Evolutionary conservation across 73 alveolate species (phyloP), one percentile per base, ranked within the genome.

Genomic region (Paramecium primaurelia): DNA sequence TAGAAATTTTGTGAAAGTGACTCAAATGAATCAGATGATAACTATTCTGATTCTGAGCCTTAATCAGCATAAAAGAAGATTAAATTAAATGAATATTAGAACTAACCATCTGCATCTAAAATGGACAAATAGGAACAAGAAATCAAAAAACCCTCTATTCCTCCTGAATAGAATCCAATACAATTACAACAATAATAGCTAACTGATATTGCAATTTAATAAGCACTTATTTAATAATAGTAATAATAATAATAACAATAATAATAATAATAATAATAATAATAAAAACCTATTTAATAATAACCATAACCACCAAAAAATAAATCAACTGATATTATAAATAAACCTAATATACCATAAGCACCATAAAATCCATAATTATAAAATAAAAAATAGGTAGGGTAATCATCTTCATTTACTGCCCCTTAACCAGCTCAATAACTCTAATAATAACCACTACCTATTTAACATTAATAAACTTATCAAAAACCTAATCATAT

Each of bases 11-110:
- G 58, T 80, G 91, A 80, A 16, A 49, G 75, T 42, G 91, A 80
- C 6, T 80, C 47, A 80, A 80, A 80, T 80, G 91, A 80, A 45
- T 80, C 91, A 44, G 91, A 45, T 11, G 91, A 80, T 34, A 42
- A 75, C 8, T 80, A 80, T 42, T 80, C 91, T 25, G 91, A 80
- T 25, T 80, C 91, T 3, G 91, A 80, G 8, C 69, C 69, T 54
- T 54, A 71, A 10, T 49, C 49, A 16, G 30, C 91, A 12, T 22
- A 14, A 8, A 80, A 80, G 91, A 80, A 80, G 12, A 77, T 80
- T n/a, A 80, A 80, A 80, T 8, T 45, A 45, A 40, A 40, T 10
- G 49, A 40, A 40, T 8, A 40, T 40, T 40, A 28, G 11, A 22
- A 69, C 6, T 37, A 26, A 10, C 86, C 49, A 58, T 58, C 73